Conservation (phyloP, 345 rosid species). For the Boechera stricta region DNA sequence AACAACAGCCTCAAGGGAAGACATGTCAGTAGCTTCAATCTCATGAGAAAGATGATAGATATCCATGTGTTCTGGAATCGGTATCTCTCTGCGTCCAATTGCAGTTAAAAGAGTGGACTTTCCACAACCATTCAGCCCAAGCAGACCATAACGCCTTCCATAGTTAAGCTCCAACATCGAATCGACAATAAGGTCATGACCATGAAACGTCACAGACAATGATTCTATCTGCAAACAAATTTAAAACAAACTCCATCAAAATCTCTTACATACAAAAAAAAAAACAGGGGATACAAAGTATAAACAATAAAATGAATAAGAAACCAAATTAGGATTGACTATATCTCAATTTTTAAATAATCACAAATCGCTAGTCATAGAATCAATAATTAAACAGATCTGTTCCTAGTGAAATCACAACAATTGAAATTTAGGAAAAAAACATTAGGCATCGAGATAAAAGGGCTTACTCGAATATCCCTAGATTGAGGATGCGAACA, state of each 20-base stretch:
- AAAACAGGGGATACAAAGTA: too few relatives aligned
- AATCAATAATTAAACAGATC: background rate
- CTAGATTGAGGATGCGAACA: conserved; percentile 99
- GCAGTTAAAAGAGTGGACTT: conserved; percentile 92
- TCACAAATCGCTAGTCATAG: background rate
- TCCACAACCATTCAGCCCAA: conserved; percentile 98
- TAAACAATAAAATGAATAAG: background rate
- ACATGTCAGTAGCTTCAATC: conserved; percentile 97
- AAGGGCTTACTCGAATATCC: conserved; percentile 80
- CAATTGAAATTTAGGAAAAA: background rate
- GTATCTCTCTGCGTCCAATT: conserved; percentile 85
- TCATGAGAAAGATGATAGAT: conserved; percentile 85
- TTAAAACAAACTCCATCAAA: background rate
- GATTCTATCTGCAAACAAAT: conserved; percentile 84
- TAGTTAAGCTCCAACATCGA: conserved; percentile 94
- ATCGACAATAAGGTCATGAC: conserved; percentile 95
- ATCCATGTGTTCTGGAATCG: conserved; percentile 98
- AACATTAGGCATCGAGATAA: background rate
- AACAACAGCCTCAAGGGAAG: conserved; percentile 86
- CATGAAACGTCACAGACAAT: conserved; percentile 93
- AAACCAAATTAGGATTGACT: background rate
- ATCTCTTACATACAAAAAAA: background rate
- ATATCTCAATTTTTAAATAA: background rate
- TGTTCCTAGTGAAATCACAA: background rate
- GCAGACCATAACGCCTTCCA: conserved; percentile 98